Percentiles rank a stretch among this genome's conserved stretches.
These are phyloP conservation scores for Lodderomyces jiufengensis DNA, from an alignment of 1,139 yeast species.

Conservation along the genomic window DNA sequence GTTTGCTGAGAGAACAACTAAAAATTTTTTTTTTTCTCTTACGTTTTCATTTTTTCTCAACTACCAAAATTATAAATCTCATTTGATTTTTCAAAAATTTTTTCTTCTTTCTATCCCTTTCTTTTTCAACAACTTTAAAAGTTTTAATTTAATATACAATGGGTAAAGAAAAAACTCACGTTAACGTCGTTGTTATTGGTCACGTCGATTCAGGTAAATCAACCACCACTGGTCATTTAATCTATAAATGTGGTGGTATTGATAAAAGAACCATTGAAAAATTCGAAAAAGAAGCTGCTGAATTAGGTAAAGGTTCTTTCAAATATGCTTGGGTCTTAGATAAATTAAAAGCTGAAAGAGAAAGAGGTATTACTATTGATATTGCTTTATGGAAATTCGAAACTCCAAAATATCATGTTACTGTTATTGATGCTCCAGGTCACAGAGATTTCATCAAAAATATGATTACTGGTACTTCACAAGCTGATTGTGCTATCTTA, in stretches of 20 bases:
- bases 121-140: conserved; percentile 7
- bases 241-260: conserved; percentile 89
- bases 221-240: conserved; percentile 98
- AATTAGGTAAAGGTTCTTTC: conserved; percentile 97
- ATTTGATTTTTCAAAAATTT: conserved; percentile 6
- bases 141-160: conserved; percentile 15
- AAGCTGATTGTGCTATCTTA: conserved; percentile 90
- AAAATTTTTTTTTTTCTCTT: conserved; percentile 4
- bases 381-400: conserved; percentile 95
- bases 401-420: conserved; percentile 90
- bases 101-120: conserved; percentile 5
- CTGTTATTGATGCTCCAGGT: conserved; percentile 94
- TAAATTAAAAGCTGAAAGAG: conserved; percentile 94
- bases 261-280: conserved; percentile 98
- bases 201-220: conserved; percentile 98
- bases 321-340: conserved; percentile 98
- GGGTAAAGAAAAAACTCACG: conserved; percentile 97
- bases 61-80: neutral
- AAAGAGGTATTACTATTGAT: conserved; percentile 96
- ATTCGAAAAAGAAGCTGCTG: conserved; percentile 98
- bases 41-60: neutral
- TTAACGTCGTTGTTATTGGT: conserved; percentile 99
- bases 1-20: too few species aligned
- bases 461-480: conserved; percentile 92
- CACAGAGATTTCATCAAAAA: conserved; percentile 97